Percentiles rank a stretch among this genome's conserved stretches.
phyloP scores from a whole-genome alignment of 345 rosid species.

The Syzygium aqueum region DNA sequence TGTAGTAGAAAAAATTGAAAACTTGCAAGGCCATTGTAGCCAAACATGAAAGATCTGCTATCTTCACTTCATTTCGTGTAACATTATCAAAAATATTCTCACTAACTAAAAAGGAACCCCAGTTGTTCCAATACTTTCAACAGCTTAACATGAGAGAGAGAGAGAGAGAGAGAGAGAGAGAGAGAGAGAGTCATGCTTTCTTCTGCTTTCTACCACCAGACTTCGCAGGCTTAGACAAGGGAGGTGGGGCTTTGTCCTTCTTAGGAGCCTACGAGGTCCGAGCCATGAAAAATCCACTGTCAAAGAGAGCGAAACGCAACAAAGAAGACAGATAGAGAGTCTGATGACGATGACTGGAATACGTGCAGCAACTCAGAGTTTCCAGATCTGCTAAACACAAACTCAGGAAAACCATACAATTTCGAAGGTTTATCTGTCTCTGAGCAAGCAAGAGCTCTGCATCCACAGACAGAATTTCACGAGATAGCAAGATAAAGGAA shows the following conservation, averaged over 20 bases:
- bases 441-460: neutral
- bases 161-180: neutral
- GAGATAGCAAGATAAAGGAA: neutral
- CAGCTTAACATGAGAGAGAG: neutral
- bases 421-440: neutral
- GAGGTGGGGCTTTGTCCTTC: slow-evolving; percentile 40
- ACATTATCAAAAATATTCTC: neutral
- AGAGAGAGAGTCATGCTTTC: slow-evolving; percentile 2
- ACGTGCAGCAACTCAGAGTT: neutral
- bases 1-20: neutral
- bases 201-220: slow-evolving; percentile 35
- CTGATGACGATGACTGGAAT: neutral
- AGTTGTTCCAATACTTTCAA: neutral
- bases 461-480: neutral
- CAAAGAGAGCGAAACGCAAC: neutral
- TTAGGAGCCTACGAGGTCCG: slow-evolving; percentile 20
- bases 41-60: neutral
- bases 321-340: neutral
- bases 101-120: neutral
- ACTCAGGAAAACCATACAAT: neutral
- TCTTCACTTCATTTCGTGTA: neutral
- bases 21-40: neutral
- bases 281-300: neutral
- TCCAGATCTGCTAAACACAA: neutral
- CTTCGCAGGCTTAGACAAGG: slow-evolving; percentile 26